phyloP scores from a whole-genome alignment of 2,329 filamentous ascomycete species.

The Exophiala dermatitidis region DNA sequence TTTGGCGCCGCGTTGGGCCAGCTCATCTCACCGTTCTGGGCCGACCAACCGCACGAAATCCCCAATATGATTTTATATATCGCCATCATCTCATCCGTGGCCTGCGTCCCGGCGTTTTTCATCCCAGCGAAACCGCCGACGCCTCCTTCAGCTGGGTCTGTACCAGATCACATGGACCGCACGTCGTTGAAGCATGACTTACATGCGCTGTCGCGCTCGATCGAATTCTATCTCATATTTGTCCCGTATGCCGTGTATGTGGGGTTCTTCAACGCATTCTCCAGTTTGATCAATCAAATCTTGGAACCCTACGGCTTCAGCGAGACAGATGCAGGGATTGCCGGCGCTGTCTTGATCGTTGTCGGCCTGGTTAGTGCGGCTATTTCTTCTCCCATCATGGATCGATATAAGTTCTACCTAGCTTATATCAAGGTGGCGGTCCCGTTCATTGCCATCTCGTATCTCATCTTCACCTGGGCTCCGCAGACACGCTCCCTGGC shows the following conservation, averaged over 20 bases:
- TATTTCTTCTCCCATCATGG: conserved; percentile 71
- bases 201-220: conserved; percentile 48
- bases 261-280: conserved; percentile 88
- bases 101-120: conserved; percentile 69
- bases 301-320: conserved; percentile 76
- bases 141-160: conserved; percentile 59
- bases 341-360: conserved; percentile 79
- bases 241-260: conserved; percentile 79
- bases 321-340: conserved; percentile 80
- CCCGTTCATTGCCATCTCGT: conserved; percentile 64
- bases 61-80: conserved; percentile 80
- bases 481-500: conserved; percentile 52
- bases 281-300: conserved; percentile 83
- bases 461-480: conserved; percentile 76
- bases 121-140: conserved; percentile 70
- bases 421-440: conserved; percentile 64
- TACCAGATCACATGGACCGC: conserved; percentile 42
- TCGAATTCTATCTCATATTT: conserved; percentile 73
- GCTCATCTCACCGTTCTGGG: conserved; percentile 74
- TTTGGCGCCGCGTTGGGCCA: conserved; percentile 84
- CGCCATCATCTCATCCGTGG: conserved; percentile 67
- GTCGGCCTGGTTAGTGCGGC: conserved; percentile 75
- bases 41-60: conserved; percentile 55
- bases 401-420: conserved; percentile 75
- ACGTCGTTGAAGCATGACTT: conserved; percentile 44